Evolutionary conservation across 805 yeast genomes (phyloP), one percentile per base, ranked within the genome.

Genomic region (Brettanomyces anomalus): DNA sequence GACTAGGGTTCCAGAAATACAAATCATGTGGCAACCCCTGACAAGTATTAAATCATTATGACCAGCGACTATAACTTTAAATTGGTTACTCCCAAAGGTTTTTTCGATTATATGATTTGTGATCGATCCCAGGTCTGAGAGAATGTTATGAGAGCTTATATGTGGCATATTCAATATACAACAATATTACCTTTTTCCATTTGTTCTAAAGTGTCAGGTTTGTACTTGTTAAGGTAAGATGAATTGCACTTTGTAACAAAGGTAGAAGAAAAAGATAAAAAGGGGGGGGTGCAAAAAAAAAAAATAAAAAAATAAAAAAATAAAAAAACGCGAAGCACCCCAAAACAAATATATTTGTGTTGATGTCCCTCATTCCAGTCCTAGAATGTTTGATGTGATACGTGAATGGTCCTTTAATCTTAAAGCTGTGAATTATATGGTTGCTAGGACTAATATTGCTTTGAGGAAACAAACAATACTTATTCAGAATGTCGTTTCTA

Each of bases 1-100:
- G 10, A 78, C 55, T 4, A 69, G 49, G 4, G 72, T 74, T 11
- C 81, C 81, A 41, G 67, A 62, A 36, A 71, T 61, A 66, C 81
- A 72, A 34, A 63, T 53, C 15, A 73, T 77, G 40, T 62, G 66
- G 40, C 62, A 57, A 3, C 54, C 49, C 16, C 61, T 46, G 4
- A 58, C 48, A 13, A 57, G 33, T n/a, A 61, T 46, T 20, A 48
- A 48, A 20, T 56, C 60, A 18, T 47, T 50, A 15, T 46, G 42
- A 5, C 49, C 52, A 3, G 57, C 31, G 11, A 40, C 16, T 8
- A 33, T 33, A 14, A 40, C 43, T 14, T 26, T 40, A 19, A 33
- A 40, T n/a, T 18, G 15, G 15, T 15, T 10, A 6, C 24, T 33
- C 5, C 16, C 30, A 38, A 40, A 40, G 5, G 16, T 19, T 36